Evolutionary conservation across 2,329 filamentous ascomycete species (phyloP).

Genomic region (Beauveria brongniartii): DNA sequence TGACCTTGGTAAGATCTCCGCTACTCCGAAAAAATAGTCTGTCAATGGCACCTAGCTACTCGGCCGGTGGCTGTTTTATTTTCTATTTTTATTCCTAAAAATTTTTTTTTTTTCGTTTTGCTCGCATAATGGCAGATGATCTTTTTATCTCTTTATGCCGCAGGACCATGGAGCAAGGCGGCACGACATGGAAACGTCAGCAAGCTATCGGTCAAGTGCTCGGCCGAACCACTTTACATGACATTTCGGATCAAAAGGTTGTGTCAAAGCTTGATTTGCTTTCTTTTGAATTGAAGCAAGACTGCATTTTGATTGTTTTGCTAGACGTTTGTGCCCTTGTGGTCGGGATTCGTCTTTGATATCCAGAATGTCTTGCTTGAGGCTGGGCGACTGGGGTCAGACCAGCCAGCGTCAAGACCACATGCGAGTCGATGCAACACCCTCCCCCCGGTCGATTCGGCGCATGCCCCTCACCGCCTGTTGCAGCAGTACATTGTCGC

Average conservation of each 20-base stretch:
- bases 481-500: not conserved
- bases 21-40: not conserved
- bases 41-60: not conserved
- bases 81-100: no score
- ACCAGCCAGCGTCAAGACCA: not conserved
- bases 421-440: not conserved
- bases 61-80: not conserved
- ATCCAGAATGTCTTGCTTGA: not conserved
- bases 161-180: not conserved
- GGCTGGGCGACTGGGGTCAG: not conserved
- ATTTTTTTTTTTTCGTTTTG: not conserved
- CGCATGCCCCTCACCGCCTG: constrained; percentile 6
- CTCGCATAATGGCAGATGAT: not conserved
- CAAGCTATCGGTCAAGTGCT: not conserved
- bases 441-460: not conserved
- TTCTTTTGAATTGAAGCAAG: not conserved
- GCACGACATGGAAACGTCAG: not conserved
- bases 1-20: constrained; percentile 7
- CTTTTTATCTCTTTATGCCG: not conserved
- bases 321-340: not conserved
- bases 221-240: not conserved
- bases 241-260: not conserved
- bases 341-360: not conserved
- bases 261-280: not conserved
- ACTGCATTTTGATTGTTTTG: not conserved